A percentile compares a stretch with the other conserved stretches of the same genome.
phyloP scores from a whole-genome alignment of 148 eudicot species.

The Chenopodium suecicum region DNA sequence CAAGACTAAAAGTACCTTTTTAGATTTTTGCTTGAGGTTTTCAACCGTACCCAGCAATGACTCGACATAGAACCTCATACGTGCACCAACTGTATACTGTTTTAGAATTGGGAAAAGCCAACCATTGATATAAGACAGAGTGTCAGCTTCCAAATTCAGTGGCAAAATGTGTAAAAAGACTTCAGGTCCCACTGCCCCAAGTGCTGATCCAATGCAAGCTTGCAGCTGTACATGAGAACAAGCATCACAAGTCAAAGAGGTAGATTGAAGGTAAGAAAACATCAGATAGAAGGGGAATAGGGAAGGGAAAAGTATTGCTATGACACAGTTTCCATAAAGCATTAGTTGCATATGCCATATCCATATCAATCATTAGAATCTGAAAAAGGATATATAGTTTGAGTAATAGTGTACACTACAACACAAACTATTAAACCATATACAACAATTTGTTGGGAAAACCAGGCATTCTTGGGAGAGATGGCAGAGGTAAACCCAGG shows the following conservation, averaged over 20 bases:
- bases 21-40: conserved; percentile 58
- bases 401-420: not conserved
- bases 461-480: not conserved
- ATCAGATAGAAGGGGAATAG: not conserved
- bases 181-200: conserved; percentile 94
- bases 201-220: conserved; percentile 86
- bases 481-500: not conserved
- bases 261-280: not conserved
- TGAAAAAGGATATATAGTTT: not conserved
- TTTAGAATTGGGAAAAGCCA: conserved; percentile 93
- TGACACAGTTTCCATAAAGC: not conserved
- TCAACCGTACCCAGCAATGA: conserved; percentile 54
- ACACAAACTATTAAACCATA: not conserved
- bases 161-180: conserved; percentile 70
- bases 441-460: not conserved
- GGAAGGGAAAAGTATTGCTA: not conserved
- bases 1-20: conserved; percentile 44
- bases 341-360: not conserved
- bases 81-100: conserved; percentile 76
- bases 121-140: conserved; percentile 62
- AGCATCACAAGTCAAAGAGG: conserved; percentile 12
- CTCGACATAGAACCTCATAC: conserved; percentile 61
- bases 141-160: conserved; percentile 64
- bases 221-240: conserved; percentile 58
- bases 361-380: not conserved